phyloP scores from a whole-genome alignment of 805 yeast genomes.

The Saturnispora sekii region DNA sequence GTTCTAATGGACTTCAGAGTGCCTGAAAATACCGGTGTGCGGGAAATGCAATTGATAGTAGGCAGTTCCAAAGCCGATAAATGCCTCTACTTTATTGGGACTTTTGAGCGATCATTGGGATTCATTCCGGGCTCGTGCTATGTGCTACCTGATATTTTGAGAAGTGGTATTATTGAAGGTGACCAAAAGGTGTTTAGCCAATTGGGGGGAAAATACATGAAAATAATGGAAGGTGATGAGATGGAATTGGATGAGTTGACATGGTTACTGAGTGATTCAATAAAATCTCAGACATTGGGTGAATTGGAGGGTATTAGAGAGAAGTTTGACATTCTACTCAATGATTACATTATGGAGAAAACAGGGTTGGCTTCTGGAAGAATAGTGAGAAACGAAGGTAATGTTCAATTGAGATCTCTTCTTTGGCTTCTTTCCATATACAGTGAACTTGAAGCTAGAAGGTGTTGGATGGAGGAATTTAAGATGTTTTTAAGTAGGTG shows the following conservation, averaged over 20 bases:
- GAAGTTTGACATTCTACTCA: conserved; percentile 3
- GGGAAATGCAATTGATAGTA: conserved; percentile 9
- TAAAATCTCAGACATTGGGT: not conserved
- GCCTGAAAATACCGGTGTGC: not conserved
- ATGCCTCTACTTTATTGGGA: conserved; percentile 8
- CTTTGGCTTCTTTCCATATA: conserved; percentile 8
- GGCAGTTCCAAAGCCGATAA: not conserved
- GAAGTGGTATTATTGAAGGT: not conserved
- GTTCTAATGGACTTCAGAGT: conserved; percentile 8
- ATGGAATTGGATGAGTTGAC: not conserved
- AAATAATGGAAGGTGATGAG: conserved; percentile 2
- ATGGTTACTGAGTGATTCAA: conserved; percentile 2
- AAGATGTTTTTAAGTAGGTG: conserved; percentile 2
- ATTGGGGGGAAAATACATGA: not conserved
- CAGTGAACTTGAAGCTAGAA: conserved; percentile 7
- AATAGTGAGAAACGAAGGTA: not conserved
- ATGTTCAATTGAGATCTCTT: not conserved
- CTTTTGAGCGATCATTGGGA: conserved; percentile 5
- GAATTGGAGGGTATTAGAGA: conserved; percentile 4
- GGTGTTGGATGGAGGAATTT: conserved; percentile 8
- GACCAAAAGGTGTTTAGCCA: not conserved
- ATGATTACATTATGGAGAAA: conserved; percentile 1
- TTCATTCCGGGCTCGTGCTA: conserved; percentile 1
- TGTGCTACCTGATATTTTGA: not conserved
- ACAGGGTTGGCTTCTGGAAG: not conserved